A percentile compares a stretch with the other conserved stretches of the same genome.
These are phyloP conservation scores for Neospermospora avenae DNA, from an alignment of 2,329 filamentous ascomycete genomes.

Conservation along the genomic window DNA sequence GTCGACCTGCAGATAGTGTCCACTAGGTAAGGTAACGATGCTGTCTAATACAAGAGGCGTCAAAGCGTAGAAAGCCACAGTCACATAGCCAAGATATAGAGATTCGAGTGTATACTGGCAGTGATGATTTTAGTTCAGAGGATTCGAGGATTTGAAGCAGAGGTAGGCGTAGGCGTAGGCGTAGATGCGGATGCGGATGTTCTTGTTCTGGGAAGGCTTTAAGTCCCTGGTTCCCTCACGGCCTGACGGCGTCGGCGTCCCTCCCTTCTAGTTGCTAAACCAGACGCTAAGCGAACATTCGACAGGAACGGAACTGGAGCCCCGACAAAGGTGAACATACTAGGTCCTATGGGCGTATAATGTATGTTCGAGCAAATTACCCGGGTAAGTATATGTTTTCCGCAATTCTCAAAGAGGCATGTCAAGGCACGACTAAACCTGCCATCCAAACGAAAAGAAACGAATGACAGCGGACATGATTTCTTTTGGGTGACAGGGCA, in stretches of 20 bases:
- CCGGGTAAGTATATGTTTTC: background rate
- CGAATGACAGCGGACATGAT: background rate
- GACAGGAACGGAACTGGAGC: background rate
- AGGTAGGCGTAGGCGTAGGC: background rate
- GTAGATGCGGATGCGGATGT: background rate
- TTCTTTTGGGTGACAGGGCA: background rate
- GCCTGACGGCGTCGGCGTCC: too few species aligned
- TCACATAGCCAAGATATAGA: slow-evolving; percentile 13
- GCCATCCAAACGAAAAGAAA: background rate
- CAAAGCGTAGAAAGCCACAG: slow-evolving; percentile 14
- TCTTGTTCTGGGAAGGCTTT: background rate
- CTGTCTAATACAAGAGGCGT: slow-evolving; percentile 8
- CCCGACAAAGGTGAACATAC: background rate
- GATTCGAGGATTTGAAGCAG: slow-evolving; percentile 1
- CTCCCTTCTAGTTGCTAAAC: background rate
- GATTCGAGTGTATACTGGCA: background rate
- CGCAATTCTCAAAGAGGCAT: too few species aligned
- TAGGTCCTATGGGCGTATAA: too few species aligned
- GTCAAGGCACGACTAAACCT: background rate
- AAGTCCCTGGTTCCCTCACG: background rate
- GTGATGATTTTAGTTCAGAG: slow-evolving; percentile 5
- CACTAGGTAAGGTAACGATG: slow-evolving; percentile 18
- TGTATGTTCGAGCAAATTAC: too few species aligned
- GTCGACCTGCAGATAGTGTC: slow-evolving; percentile 3
- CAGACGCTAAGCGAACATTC: slow-evolving; percentile 8